phyloP scores from a whole-genome alignment of 805 yeast genomes.

The Wickerhamomyces sydowiorum region DNA sequence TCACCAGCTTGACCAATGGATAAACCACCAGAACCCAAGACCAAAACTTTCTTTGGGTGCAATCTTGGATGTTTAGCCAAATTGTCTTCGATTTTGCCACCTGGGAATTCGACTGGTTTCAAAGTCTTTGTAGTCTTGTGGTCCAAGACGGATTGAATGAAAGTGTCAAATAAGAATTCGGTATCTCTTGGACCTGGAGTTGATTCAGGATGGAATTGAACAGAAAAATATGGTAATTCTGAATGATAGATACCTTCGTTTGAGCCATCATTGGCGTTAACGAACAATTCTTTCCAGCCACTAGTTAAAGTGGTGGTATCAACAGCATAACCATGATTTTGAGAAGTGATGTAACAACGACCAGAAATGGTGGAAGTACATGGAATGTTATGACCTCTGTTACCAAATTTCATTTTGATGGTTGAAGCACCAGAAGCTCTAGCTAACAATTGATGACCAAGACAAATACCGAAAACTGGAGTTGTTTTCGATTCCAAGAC shows the following conservation, averaged over 20 bases:
- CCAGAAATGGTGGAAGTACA: constrained; percentile 87
- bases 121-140: constrained; percentile 48
- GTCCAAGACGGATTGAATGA: constrained; percentile 71
- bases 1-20: constrained; percentile 99
- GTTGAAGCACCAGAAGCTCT: constrained; percentile 95
- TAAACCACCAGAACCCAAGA: constrained; percentile 96
- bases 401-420: constrained; percentile 90
- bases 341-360: constrained; percentile 96
- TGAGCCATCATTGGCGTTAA: constrained; percentile 94
- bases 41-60: constrained; percentile 84
- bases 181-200: constrained; percentile 99
- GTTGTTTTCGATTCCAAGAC: constrained; percentile 64
- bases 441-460: constrained; percentile 96
- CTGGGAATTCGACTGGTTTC: constrained; percentile 85
- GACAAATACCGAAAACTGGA: constrained; percentile 96
- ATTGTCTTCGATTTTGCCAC: constrained; percentile 74
- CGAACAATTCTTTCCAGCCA: constrained; percentile 93
- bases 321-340: constrained; percentile 98
- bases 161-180: constrained; percentile 92
- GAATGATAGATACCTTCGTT: constrained; percentile 97
- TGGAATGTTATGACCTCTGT: constrained; percentile 98
- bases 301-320: constrained; percentile 65
- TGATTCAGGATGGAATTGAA: constrained; percentile 98
- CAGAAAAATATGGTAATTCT: constrained; percentile 87
- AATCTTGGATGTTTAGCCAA: constrained; percentile 70